Evolutionary conservation across 345 rosid genomes (phyloP).

Genomic region (Dipteronia dyeriana): DNA sequence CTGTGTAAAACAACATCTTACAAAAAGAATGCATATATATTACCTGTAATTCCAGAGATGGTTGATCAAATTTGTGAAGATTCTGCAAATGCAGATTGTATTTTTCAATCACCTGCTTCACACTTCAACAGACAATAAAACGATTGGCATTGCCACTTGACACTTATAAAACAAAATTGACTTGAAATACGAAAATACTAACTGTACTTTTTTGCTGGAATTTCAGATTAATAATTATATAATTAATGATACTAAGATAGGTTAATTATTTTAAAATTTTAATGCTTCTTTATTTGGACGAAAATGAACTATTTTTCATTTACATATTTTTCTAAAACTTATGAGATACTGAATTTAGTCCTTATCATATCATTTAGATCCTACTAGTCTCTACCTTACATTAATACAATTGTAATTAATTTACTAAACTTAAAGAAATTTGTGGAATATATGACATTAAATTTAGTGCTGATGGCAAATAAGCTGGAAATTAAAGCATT

Average conservation of each 20-base stretch:
- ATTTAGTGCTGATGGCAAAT: too few relatives aligned
- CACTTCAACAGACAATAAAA: slow-evolving; percentile 19
- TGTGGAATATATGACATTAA: too few relatives aligned
- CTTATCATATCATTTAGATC: background rate
- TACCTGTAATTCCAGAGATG: slow-evolving; percentile 42
- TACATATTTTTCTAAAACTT: too few relatives aligned
- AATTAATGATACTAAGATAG: too few relatives aligned
- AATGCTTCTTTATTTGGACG: too few relatives aligned
- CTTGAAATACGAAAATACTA: too few relatives aligned
- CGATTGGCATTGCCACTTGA: background rate
- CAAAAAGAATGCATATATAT: background rate
- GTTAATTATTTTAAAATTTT: too few relatives aligned
- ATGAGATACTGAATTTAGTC: background rate
- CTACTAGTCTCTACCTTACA: background rate
- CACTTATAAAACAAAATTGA: background rate
- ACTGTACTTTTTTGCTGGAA: too few relatives aligned
- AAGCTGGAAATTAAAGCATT: too few relatives aligned
- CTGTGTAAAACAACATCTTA: background rate
- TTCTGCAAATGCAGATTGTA: slow-evolving; percentile 25
- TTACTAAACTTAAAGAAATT: too few relatives aligned
- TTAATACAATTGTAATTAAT: too few relatives aligned
- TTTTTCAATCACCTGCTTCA: slow-evolving; percentile 37
- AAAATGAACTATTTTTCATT: too few relatives aligned
- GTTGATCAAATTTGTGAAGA: slow-evolving; percentile 23
- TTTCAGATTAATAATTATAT: background rate